A percentile compares a stretch with the other conserved stretches of the same genome.
Conservation (phyloP, 257 asterid species). For the Catharanthus roseus region DNA sequence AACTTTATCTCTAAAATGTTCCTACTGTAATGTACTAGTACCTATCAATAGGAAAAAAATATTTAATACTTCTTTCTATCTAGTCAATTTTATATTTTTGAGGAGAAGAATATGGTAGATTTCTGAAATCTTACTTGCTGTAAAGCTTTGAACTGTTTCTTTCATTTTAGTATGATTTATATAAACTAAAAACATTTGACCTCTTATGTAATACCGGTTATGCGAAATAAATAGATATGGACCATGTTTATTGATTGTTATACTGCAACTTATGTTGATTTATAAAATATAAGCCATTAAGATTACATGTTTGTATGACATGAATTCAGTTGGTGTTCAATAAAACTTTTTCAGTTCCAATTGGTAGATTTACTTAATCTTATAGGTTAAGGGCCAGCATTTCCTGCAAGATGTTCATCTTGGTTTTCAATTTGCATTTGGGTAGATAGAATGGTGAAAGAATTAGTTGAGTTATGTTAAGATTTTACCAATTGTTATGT, state of each 20-base stretch:
- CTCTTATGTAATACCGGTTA: not conserved
- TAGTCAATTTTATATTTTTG: not conserved
- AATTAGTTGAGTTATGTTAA: not conserved
- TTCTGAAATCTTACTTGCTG: not conserved
- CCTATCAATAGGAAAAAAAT: no score
- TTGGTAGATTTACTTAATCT: not conserved
- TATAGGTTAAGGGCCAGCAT: not conserved
- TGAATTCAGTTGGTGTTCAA: not conserved
- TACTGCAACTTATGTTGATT: not conserved
- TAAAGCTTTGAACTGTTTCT: not conserved
- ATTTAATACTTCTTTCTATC: not conserved
- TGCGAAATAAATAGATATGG: not conserved
- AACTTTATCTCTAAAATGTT: no score
- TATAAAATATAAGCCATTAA: not conserved
- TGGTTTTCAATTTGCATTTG: not conserved
- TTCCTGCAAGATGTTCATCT: not conserved
- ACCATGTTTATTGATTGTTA: not conserved
- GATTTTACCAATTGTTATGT: no score
- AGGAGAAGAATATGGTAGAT: not conserved
- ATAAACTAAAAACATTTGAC: not conserved
- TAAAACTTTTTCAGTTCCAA: not conserved
- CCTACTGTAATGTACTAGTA: no score
- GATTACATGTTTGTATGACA: not conserved
- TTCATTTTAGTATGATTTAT: not conserved
- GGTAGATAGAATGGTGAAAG: not conserved